Conservation (phyloP, 2,329 filamentous ascomycete genomes). For the Trichoderma pleuroti region DNA sequence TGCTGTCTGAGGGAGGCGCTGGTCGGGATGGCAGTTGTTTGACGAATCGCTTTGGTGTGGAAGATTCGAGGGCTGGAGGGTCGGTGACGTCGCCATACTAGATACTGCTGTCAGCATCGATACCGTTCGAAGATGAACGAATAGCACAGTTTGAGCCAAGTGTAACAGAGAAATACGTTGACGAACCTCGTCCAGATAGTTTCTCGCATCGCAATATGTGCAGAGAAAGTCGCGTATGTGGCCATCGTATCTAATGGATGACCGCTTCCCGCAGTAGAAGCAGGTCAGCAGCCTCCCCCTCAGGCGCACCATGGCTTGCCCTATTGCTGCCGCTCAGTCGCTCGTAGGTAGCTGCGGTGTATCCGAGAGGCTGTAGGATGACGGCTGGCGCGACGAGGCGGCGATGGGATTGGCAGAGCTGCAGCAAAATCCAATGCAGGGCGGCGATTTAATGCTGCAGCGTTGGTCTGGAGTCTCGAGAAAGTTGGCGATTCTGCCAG, state of each 20-base stretch:
- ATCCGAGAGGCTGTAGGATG: background rate
- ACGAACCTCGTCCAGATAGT: slow-evolving; percentile 79
- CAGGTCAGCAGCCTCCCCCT: slow-evolving; percentile 56
- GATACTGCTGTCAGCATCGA: slow-evolving; percentile 13
- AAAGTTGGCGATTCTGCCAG: slow-evolving; percentile 34
- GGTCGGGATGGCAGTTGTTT: slow-evolving; percentile 40
- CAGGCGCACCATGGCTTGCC: slow-evolving; percentile 41
- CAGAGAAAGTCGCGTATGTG: slow-evolving; percentile 67
- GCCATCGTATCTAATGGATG: slow-evolving; percentile 56
- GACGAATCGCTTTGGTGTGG: slow-evolving; percentile 32
- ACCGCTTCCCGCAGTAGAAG: slow-evolving; percentile 78
- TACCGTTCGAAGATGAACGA: background rate
- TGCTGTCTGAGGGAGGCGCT: slow-evolving; percentile 33
- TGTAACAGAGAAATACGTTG: background rate
- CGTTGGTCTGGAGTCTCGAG: slow-evolving; percentile 10
- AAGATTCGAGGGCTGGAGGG: slow-evolving; percentile 57
- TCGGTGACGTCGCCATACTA: slow-evolving; percentile 88
- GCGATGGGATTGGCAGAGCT: slow-evolving; percentile 4
- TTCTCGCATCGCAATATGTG: slow-evolving; percentile 75
- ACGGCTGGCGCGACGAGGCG: background rate
- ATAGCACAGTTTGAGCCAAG: background rate
- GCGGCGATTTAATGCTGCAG: background rate
- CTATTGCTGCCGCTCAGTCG: background rate
- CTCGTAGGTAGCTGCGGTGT: background rate
- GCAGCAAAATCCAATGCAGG: background rate